These are phyloP conservation scores for Trichoderma endophyticum DNA, from an alignment of 2,329 filamentous ascomycete genomes.

Conservation along the genomic window DNA sequence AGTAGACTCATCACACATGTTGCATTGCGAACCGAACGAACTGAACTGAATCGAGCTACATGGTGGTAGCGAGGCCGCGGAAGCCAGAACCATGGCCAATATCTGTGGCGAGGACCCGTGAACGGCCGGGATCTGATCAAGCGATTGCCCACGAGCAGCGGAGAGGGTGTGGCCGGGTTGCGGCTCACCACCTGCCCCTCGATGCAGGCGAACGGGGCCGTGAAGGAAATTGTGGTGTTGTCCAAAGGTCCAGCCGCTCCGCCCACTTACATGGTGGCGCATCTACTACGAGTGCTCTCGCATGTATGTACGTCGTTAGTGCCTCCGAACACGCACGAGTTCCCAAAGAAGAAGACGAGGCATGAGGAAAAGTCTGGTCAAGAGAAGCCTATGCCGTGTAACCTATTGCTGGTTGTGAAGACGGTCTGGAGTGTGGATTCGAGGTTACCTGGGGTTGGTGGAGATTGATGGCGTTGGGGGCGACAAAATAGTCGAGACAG, in stretches of 20 bases:
- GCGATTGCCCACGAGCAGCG: neutral
- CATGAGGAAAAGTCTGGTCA: neutral
- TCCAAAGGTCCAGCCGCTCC: neutral
- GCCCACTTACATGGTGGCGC: conserved; percentile 1
- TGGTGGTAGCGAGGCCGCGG: neutral
- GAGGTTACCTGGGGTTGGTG: neutral
- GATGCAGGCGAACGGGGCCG: conserved; percentile 2
- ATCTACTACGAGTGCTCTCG: neutral
- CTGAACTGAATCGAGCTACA: neutral
- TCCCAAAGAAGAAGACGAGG: neutral
- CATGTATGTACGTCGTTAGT: neutral
- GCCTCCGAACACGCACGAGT: neutral
- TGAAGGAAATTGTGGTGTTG: neutral
- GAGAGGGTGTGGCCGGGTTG: neutral
- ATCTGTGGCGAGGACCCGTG: neutral
- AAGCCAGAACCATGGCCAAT: neutral
- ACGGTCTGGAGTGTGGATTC: neutral
- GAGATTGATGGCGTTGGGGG: neutral
- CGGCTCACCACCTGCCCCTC: neutral
- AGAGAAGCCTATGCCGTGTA: neutral
- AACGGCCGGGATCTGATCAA: neutral
- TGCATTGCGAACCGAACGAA: neutral
- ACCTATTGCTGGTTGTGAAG: neutral
- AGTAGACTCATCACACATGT: neutral
- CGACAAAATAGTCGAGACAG: conserved; percentile 6